Evolutionary conservation across 768 basidiomycete species (phyloP).

Genomic region (Trametes gibbosa): DNA sequence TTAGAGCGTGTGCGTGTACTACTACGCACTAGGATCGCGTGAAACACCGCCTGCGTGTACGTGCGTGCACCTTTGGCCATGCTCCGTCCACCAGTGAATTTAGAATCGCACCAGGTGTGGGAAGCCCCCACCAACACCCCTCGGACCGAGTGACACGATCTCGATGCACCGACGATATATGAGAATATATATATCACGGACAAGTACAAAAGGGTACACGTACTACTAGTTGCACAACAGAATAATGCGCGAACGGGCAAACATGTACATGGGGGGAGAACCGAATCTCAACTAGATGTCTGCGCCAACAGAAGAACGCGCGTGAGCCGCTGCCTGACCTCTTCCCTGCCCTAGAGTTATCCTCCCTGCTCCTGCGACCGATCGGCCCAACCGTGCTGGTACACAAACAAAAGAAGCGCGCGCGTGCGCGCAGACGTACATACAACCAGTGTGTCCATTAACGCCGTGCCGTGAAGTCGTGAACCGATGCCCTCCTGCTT

Average conservation of each 20-base stretch:
- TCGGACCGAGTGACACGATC: not conserved
- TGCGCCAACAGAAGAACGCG: not conserved
- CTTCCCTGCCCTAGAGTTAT: not conserved
- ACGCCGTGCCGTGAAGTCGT: not conserved
- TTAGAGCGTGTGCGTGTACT: no score
- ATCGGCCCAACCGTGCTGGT: not conserved
- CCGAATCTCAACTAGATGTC: not conserved
- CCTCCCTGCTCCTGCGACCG: not conserved
- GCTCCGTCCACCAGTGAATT: no score
- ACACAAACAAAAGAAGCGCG: slow-evolving; percentile 3
- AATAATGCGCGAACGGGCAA: slow-evolving; percentile 1
- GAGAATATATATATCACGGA: slow-evolving; percentile 2
- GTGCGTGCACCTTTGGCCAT: not conserved
- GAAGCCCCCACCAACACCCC: not conserved
- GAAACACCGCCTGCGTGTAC: no score
- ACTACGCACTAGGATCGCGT: no score
- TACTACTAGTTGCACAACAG: slow-evolving; percentile 19
- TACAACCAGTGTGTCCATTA: slow-evolving; percentile 4
- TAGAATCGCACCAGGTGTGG: no score
- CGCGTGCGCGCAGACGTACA: not conserved
- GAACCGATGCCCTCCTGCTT: not conserved
- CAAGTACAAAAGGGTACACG: slow-evolving; percentile 11
- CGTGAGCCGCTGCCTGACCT: not conserved
- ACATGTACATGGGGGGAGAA: slow-evolving; percentile 7
- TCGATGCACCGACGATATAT: no score